Conservation (phyloP, 176 grass and related monocot genomes). For the Phoenix roebelenii region DNA sequence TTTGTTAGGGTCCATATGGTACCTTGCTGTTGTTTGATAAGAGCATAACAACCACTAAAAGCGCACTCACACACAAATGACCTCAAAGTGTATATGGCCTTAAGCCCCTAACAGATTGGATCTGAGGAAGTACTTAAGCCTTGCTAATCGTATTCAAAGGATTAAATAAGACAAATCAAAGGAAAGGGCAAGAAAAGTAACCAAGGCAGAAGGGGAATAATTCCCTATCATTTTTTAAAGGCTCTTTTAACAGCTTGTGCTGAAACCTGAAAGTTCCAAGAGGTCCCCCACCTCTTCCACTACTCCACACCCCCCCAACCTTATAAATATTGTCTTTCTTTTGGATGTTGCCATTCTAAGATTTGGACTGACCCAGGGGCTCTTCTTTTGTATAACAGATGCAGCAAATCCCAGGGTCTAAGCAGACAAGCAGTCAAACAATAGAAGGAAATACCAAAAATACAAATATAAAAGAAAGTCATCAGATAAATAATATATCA, state of each 20-base stretch:
- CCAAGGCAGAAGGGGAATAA: too few relatives aligned
- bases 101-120: too few relatives aligned
- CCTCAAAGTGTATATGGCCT: too few relatives aligned
- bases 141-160: not conserved
- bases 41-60: too few relatives aligned
- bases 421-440: slow-evolving; percentile 23
- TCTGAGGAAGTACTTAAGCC: not conserved
- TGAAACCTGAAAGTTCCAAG: slow-evolving; percentile 16
- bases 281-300: not conserved
- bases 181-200: too few relatives aligned
- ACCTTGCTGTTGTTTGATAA: too few relatives aligned
- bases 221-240: too few relatives aligned
- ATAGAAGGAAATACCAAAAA: slow-evolving; percentile 2
- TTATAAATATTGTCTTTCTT: not conserved
- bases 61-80: too few relatives aligned
- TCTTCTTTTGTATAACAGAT: slow-evolving; percentile 2
- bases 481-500: not conserved
- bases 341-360: slow-evolving; percentile 2
- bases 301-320: too few relatives aligned
- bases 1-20: too few relatives aligned
- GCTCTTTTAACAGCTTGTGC: not conserved
- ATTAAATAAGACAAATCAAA: not conserved
- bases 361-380: not conserved
- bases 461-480: not conserved
- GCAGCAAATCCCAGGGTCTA: slow-evolving; percentile 7